Evolutionary conservation across 768 basidiomycete genomes (phyloP).

Genomic region (Suillus plorans): DNA sequence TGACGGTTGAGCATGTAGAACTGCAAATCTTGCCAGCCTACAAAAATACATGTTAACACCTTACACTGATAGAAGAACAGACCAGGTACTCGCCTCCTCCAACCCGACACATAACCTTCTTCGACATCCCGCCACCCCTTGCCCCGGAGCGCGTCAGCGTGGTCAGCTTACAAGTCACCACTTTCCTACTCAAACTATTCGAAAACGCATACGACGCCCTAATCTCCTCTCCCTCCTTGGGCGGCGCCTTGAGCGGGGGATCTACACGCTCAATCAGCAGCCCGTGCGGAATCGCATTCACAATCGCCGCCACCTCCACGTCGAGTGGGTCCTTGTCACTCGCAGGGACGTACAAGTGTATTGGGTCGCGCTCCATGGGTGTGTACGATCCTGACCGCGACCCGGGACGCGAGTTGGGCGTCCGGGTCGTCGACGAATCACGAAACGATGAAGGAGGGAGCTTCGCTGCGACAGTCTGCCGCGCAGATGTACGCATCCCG

Average conservation of each 20-base stretch:
- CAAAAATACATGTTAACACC: conserved; percentile 2
- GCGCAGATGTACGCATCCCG: conserved; percentile 35
- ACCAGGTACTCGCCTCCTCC: conserved; percentile 64
- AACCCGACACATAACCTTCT: conserved; percentile 91
- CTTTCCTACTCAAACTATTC: conserved; percentile 68
- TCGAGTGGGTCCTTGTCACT: conserved; percentile 82
- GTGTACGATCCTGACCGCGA: conserved; percentile 69
- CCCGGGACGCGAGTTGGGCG: conserved; percentile 57
- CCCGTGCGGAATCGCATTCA: conserved; percentile 76
- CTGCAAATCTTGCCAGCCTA: conserved; percentile 81
- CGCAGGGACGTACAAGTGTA: conserved; percentile 62
- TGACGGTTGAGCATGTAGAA: conserved; percentile 77
- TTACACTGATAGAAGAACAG: conserved; percentile 5
- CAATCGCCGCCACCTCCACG: conserved; percentile 69
- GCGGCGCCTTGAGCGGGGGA: conserved; percentile 62
- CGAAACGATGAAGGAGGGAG: conserved; percentile 77
- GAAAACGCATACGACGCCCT: conserved; percentile 84
- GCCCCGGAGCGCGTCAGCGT: conserved; percentile 65
- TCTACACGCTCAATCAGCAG: conserved; percentile 80
- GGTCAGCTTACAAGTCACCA: conserved; percentile 77
- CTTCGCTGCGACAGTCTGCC: conserved; percentile 38
- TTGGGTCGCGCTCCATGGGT: conserved; percentile 51
- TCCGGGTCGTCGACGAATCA: conserved; percentile 53
- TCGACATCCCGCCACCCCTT: conserved; percentile 47
- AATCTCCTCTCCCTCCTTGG: conserved; percentile 75